Percentiles rank a stretch among this genome's conserved stretches.
These are phyloP conservation scores for Mortierella sp. DNA, from an alignment of 371 early-diverging fungal species.

Conservation along the genomic window DNA sequence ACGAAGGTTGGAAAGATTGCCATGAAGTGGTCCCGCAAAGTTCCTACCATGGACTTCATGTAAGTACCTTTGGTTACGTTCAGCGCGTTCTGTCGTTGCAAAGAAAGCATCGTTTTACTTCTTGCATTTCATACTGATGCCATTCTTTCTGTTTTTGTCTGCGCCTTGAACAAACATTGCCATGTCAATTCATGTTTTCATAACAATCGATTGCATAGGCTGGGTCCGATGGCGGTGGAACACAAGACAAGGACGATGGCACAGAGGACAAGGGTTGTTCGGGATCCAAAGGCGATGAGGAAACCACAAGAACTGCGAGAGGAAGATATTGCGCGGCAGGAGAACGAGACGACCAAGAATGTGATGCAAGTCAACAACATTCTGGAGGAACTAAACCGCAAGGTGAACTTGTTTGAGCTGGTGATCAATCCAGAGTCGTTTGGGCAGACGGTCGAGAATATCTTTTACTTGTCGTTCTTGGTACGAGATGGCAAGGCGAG, in stretches of 20 bases:
- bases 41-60: constrained; percentile 82
- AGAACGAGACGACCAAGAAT: constrained; percentile 91
- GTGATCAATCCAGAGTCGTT: constrained; percentile 93
- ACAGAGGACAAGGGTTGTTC: constrained; percentile 34
- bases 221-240: constrained; percentile 77
- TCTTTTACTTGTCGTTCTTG: constrained; percentile 94
- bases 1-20: constrained; percentile 71
- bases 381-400: constrained; percentile 62
- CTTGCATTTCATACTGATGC: too few species aligned
- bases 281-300: constrained; percentile 52
- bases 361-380: constrained; percentile 77
- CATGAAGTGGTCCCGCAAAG: constrained; percentile 65
- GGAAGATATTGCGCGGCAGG: constrained; percentile 82
- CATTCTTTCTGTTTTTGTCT: too few species aligned
- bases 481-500: constrained; percentile 86
- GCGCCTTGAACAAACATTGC: too few species aligned
- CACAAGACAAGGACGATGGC: constrained; percentile 67
- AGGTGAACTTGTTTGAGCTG: constrained; percentile 86
- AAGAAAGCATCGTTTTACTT: too few species aligned
- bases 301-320: constrained; percentile 70
- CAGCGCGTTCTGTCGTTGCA: not conserved
- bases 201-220: constrained; percentile 48
- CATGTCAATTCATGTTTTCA: not conserved
- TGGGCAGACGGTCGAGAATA: constrained; percentile 94
- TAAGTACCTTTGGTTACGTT: constrained; percentile 34